Conservation (phyloP, 2,329 filamentous ascomycete genomes). For the Podosphaera fusca region DNA sequence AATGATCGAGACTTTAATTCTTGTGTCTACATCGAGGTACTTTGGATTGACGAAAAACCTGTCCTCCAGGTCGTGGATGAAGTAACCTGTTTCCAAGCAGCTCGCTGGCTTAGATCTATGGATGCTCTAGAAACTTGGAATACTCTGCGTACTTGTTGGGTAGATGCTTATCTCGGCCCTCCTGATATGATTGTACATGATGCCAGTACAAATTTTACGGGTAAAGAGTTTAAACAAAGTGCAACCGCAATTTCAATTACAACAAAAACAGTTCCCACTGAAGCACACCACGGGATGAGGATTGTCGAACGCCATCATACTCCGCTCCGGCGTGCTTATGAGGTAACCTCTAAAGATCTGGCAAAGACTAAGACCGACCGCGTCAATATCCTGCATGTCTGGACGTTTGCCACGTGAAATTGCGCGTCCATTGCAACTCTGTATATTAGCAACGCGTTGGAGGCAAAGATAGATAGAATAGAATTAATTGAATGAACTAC, state of each 20-base stretch:
- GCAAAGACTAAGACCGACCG: not conserved
- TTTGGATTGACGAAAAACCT: constrained; percentile 2
- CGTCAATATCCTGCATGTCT: not conserved
- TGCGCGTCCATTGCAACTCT: no score
- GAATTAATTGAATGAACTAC: no score
- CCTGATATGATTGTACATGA: not conserved
- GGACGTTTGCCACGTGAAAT: no score
- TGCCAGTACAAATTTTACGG: constrained; percentile 2
- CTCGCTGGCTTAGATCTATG: not conserved
- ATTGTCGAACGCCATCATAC: constrained; percentile 2
- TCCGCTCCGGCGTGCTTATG: constrained; percentile 1
- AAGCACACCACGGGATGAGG: constrained; percentile 1
- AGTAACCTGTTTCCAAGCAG: constrained; percentile 1
- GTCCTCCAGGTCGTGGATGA: constrained; percentile 2
- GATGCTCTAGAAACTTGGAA: not conserved
- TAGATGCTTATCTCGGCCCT: not conserved
- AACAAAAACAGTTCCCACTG: not conserved
- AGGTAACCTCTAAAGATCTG: not conserved
- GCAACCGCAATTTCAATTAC: not conserved
- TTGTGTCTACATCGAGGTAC: constrained; percentile 2
- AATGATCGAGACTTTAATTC: constrained; percentile 2
- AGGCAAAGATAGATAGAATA: no score
- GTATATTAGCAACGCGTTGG: no score
- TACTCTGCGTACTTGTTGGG: constrained; percentile 1
- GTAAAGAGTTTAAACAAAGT: not conserved